Percentiles rank a stretch among this genome's conserved stretches.
Evolutionary conservation across 129 eudicot species (phyloP).

Genomic region (Logfia minima): DNA sequence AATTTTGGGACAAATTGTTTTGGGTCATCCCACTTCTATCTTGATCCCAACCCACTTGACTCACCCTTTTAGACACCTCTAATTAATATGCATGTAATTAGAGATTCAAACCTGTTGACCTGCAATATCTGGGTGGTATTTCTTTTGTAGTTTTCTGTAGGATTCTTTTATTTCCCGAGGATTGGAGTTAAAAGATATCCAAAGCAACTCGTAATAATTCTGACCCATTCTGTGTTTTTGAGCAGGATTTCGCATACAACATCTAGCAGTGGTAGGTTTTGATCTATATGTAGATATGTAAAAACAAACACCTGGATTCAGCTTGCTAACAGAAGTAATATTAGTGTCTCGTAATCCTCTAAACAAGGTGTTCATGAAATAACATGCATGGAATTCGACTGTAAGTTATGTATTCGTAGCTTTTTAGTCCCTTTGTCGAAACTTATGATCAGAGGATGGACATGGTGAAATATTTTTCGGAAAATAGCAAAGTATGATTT

Average conservation of each 20-base stretch:
- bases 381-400: background rate
- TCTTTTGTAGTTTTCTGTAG: conserved; percentile 69
- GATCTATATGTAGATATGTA: conserved; percentile 21
- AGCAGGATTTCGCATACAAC: conserved; percentile 32
- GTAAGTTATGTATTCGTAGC: background rate
- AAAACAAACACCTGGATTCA: background rate
- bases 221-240: conserved; percentile 20
- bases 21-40: background rate
- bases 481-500: no score
- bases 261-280: conserved; percentile 26
- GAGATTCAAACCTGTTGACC: conserved; percentile 56
- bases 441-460: background rate
- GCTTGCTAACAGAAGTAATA: background rate
- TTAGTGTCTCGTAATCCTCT: background rate
- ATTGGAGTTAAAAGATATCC: conserved; percentile 50
- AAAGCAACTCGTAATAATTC: conserved; percentile 61
- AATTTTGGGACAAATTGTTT: background rate
- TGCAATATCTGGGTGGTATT: conserved; percentile 69
- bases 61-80: background rate
- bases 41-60: background rate
- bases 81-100: background rate
- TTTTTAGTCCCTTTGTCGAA: background rate
- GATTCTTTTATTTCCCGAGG: conserved; percentile 57
- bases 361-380: background rate
- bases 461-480: background rate